These are phyloP conservation scores for Tremella fuciformis DNA, from an alignment of 768 basidiomycete species.

Conservation along the genomic window DNA sequence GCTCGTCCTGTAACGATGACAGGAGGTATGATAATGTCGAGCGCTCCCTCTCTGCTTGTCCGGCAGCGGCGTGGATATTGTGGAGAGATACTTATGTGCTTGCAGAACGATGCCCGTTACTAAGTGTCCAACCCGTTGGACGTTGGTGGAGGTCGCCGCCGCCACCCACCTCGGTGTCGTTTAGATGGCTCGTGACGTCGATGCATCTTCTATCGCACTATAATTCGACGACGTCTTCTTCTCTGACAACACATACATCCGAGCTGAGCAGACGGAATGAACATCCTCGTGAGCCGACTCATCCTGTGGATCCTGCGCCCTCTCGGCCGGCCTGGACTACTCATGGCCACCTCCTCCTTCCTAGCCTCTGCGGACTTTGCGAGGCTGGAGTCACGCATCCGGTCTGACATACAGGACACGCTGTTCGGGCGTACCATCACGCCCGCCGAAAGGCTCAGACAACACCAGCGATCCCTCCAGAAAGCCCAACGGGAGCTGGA, in stretches of 20 bases:
- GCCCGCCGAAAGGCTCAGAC: slow-evolving; percentile 91
- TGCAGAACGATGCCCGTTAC: too few species aligned
- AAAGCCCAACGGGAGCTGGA: slow-evolving; percentile 98
- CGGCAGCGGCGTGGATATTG: too few species aligned
- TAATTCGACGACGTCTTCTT: background rate
- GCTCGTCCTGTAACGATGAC: too few species aligned
- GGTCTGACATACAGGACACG: slow-evolving; percentile 65
- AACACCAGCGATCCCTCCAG: slow-evolving; percentile 91
- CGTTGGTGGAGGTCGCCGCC: background rate
- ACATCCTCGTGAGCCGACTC: slow-evolving; percentile 52
- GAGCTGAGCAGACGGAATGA: slow-evolving; percentile 47
- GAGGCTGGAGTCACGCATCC: too few species aligned
- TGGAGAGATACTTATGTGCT: too few species aligned
- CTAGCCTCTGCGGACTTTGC: background rate
- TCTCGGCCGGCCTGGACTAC: background rate
- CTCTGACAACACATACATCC: background rate
- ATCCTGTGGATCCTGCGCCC: too few species aligned
- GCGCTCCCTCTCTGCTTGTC: too few species aligned
- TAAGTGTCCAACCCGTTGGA: too few species aligned
- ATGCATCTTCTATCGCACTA: background rate
- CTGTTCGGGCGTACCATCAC: slow-evolving; percentile 92
- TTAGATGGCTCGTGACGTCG: too few species aligned
- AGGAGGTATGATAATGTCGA: too few species aligned
- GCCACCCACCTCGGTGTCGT: too few species aligned
- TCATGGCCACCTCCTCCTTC: background rate